Evolutionary conservation across 2,329 filamentous ascomycete species (phyloP), one percentile per base, ranked within the genome.

Genomic region (Colletotrichum falcatum): DNA sequence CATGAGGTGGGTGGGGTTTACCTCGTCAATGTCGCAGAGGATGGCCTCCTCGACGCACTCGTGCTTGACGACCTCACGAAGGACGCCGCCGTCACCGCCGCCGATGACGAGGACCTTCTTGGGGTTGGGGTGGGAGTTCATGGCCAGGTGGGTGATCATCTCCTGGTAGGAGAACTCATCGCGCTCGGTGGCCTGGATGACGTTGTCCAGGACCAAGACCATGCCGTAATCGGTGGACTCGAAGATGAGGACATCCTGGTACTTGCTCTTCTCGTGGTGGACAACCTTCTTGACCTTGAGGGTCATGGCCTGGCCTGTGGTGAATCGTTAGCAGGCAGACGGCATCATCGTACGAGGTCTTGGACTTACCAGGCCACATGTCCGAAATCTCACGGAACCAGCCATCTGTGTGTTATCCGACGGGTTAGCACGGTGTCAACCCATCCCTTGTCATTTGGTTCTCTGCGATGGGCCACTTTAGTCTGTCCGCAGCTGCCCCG

Each of bases 161-260:
- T 99, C 96, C 88, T 99, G 96, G 90, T 97, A 97, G 78, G 95
- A 94, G 88, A 98, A 99, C 87, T 99, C 96, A 81, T 99, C 94
- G 75, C 95, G 92, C 90, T 99, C 96, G 76, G 96, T 98, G 89
- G 91, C 94, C 86, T 99, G 96, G 83, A 99, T 97, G 81, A 98
- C 96, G 82, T 98, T 98, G 89, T 99, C 96, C 76, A 99, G 90
- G 74, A 99, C 95, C 70, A 99, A 89, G 72, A 98, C 95, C 80
- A 91, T 97, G 83, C 96, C 96, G 83, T 98, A 93, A 88, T 98
- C 91, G 86, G 92, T 97, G 77, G 94, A 97, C 88, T 99, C 93
- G 87, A 99, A 99, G 87, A 98, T 94, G 78, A 99, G 91, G 75
- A 99, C 95, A 81, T 99, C 96, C 86, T 99, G 96, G 88, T 98